phyloP scores from a whole-genome alignment of 805 yeast species.

The Nadsonia fulvescens region DNA sequence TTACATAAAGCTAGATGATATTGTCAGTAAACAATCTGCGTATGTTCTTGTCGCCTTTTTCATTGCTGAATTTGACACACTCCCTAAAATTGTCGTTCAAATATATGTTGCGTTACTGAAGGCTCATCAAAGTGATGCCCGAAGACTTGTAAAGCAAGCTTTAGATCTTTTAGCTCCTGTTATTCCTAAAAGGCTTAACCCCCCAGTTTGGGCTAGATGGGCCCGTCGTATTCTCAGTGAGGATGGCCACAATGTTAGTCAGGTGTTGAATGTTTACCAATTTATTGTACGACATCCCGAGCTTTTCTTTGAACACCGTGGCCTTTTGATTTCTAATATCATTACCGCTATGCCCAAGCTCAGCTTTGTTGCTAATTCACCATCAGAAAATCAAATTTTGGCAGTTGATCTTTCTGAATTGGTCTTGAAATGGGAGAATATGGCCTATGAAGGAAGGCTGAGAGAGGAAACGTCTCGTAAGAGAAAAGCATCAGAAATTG shows the following conservation, averaged over 20 bases:
- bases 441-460: slow-evolving; percentile 12
- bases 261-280: slow-evolving; percentile 74
- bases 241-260: slow-evolving; percentile 72
- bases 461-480: slow-evolving; percentile 6
- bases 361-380: slow-evolving; percentile 58
- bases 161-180: slow-evolving; percentile 80
- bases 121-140: slow-evolving; percentile 71
- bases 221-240: slow-evolving; percentile 84
- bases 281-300: slow-evolving; percentile 76
- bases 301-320: slow-evolving; percentile 69
- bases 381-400: slow-evolving; percentile 61
- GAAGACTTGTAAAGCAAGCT: slow-evolving; percentile 71
- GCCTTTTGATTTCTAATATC: slow-evolving; percentile 73
- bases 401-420: slow-evolving; percentile 84
- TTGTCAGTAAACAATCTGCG: slow-evolving; percentile 79
- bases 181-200: slow-evolving; percentile 44
- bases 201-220: slow-evolving; percentile 76
- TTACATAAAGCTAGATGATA: slow-evolving; percentile 74
- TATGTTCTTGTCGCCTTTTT: slow-evolving; percentile 76
- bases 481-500: slow-evolving; percentile 5
- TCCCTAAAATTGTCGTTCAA: slow-evolving; percentile 74
- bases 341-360: slow-evolving; percentile 86
- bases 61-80: slow-evolving; percentile 75
- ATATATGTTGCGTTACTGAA: slow-evolving; percentile 79
- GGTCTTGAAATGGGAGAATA: slow-evolving; percentile 70